Evolutionary conservation across 2,329 filamentous ascomycete species (phyloP).

Genomic region (Fusarium dimerum): DNA sequence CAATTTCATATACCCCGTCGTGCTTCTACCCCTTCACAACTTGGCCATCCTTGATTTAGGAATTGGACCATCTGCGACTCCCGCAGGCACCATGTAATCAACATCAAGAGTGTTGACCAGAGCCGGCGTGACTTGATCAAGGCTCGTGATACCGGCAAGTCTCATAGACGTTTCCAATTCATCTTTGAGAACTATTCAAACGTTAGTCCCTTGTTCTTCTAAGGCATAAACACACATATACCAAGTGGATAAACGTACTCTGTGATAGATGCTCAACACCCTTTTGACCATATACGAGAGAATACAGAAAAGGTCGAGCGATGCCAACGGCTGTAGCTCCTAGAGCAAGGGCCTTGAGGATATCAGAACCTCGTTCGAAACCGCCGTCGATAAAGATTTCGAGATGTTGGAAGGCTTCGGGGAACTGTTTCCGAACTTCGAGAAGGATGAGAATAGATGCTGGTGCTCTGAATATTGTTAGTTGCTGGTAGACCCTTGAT

Average conservation of each 20-base stretch:
- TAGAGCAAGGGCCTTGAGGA: conserved; percentile 54
- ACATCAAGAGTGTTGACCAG: conserved; percentile 35
- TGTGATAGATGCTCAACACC: conserved; percentile 56
- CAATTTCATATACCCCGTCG: no score
- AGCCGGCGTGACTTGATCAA: conserved; percentile 28
- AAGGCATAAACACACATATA: background rate
- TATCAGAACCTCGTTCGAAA: conserved; percentile 53
- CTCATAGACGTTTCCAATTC: conserved; percentile 34
- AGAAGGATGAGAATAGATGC: conserved; percentile 52
- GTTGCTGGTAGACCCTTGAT: no score
- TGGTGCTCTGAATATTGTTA: conserved; percentile 27
- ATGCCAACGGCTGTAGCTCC: conserved; percentile 56
- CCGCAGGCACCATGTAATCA: conserved; percentile 31
- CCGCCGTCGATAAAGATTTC: conserved; percentile 57
- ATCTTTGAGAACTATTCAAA: conserved; percentile 29
- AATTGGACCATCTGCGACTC: conserved; percentile 9
- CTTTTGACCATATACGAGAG: conserved; percentile 54
- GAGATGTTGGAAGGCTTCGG: conserved; percentile 49
- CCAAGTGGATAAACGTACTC: conserved; percentile 42
- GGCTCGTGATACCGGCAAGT: conserved; percentile 30
- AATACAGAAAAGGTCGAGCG: conserved; percentile 54
- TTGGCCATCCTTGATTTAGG: conserved; percentile 12
- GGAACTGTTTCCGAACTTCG: conserved; percentile 51
- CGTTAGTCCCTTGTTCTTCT: background rate
- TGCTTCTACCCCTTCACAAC: conserved; percentile 5